Percentiles rank a stretch among this genome's conserved stretches.
Evolutionary conservation across 768 basidiomycete species (phyloP).

Genomic region (Daedaleopsis sinensis): DNA sequence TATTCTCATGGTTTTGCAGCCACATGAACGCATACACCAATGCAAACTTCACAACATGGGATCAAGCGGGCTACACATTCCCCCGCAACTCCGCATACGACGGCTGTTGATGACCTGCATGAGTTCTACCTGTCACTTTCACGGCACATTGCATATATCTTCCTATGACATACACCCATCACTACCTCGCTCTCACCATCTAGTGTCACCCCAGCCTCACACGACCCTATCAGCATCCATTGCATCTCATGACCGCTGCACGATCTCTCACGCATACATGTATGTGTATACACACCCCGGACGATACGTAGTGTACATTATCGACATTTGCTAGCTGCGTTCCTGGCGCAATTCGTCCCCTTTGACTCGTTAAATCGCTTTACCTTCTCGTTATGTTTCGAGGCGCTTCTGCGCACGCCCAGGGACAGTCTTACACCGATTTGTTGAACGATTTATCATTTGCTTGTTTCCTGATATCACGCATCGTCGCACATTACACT

Average conservation of each 20-base stretch:
- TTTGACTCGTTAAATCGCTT: not conserved
- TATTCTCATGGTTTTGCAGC: slow-evolving; percentile 14
- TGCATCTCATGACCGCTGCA: slow-evolving; percentile 17
- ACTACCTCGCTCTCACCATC: not conserved
- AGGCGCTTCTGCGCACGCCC: not conserved
- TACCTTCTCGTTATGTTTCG: not conserved
- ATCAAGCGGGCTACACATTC: slow-evolving; percentile 70
- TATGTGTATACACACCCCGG: slow-evolving; percentile 19
- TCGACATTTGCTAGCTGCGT: slow-evolving; percentile 2
- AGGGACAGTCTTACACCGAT: not conserved
- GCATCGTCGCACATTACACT: not conserved
- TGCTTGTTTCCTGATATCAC: not conserved
- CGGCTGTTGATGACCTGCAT: slow-evolving; percentile 34
- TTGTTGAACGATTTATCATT: not conserved
- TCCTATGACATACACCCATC: not conserved
- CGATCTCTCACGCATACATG: slow-evolving; percentile 20
- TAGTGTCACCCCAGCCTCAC: not conserved
- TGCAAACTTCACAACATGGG: slow-evolving; percentile 88
- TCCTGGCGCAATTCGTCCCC: not conserved
- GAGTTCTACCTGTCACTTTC: not conserved
- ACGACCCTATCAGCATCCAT: not conserved
- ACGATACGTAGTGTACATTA: slow-evolving; percentile 21
- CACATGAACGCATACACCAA: slow-evolving; percentile 70
- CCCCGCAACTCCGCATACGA: slow-evolving; percentile 61
- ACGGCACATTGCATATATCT: slow-evolving; percentile 4